Evolutionary conservation across 1,139 yeast species (phyloP), one percentile per base, ranked within the genome.

Genomic region (Yamadazyma spencermartinsiae): DNA sequence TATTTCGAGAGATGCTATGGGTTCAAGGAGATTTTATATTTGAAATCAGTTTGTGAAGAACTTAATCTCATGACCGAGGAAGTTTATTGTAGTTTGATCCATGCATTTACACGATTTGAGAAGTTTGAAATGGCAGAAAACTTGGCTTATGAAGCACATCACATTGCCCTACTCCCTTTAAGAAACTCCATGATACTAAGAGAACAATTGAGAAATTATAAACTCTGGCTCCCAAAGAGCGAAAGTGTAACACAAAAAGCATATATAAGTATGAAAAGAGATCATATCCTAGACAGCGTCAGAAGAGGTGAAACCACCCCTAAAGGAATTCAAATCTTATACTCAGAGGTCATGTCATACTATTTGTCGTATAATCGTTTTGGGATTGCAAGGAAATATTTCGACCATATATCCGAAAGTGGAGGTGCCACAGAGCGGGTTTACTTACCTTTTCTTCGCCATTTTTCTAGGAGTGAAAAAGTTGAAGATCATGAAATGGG

Each of bases 91-190:
- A 46, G 49, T 7, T 48, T 68, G 25, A 56, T 63, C 15, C 41
- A 47, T 8, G 63, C 65, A 1, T 64, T 63, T 39, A 56, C 63
- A 2, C 50, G 43, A 24, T 47, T 71, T 15, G 68, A 58, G 17
- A 66, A 61, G 38, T 68, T 49, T 45, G 60, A 58, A 38, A 39
- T 44, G n/a, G 74, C 73, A 1, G 68, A 70, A 21, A 49, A 53
- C 4, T 23, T 60, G 23, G 48, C 58, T 3, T 56, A 47, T 34
- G 55, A 55, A 31, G 72, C 70, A 0, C 74, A 70, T 35, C 41
- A 44, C 11, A 37, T 42, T 1, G 56, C 68, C 5, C 36, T 39
- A 1, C 52, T 56, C 16, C 73, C 76, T 9, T 67, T 61, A 38
- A 52, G 55, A 11, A 58, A 57, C 36, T 50, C 65, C 1, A 51